Base-by-base conservation (phyloP, 164 flowering plant species). In the Vitis amurensis region DNA sequence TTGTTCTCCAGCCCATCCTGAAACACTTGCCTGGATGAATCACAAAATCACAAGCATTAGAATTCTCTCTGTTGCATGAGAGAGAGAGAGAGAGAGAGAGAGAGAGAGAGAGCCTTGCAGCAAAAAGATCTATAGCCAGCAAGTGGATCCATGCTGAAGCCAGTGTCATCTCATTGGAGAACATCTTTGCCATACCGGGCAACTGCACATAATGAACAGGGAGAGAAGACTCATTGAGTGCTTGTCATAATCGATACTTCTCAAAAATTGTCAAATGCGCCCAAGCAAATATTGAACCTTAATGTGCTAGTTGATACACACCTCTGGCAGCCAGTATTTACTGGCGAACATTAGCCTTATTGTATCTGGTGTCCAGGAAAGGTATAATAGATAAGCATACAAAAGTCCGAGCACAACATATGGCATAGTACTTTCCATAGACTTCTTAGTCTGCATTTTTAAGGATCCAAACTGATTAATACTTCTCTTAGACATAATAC, bases 121-220 rank as follows among this genome's bases (percentile, higher is more conserved):
- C 98, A 77, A 90, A 95, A 70, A 95, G 92, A 85, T 93, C 98
- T 0, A 95, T 77, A 50, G 78, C 91, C 73, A 95, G 73, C 73
- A 91, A 75, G 73, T 91, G 99, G 81, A 95, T 83, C 99, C 98
- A 95, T 3, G 97, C 99, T 55, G 99, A 95, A 74, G 98, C 92
- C 68, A 95, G 67, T 10, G 98, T 91, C 89, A 93, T 84, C 72
- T 95, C 98, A 71, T 71, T 90, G 31, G 94, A 76, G 77, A 95
- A 95, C 97, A 95, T 86, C 78, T 84, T 90, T 50, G 88, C 84
- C 23, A 95, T 95, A 47, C 94, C 92, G 53, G 88, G 76, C 27
- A 95, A 79, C 99, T 95, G 86, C 74, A 79, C 56, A 70, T 8
- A 47, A 23, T 14, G 55, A 17, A 47, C 3, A 61, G 37, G 50